Evolutionary conservation across 208 protist species (phyloP), one percentile per base, ranked within the genome.

Genomic region (Novymonas esmeraldas): DNA sequence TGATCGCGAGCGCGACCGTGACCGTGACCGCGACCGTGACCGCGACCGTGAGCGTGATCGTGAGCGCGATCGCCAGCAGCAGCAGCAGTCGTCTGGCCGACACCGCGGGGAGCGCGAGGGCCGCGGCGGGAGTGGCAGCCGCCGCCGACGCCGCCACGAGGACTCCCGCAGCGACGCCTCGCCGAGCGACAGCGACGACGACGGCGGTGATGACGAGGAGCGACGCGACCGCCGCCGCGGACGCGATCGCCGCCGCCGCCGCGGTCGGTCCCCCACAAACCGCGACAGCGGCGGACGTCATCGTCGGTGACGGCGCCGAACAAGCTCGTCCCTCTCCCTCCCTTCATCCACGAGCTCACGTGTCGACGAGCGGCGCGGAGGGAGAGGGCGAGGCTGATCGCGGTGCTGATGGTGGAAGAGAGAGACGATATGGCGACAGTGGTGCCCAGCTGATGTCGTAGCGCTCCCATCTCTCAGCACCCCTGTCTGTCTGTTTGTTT

Each of bases 1-100:
- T n/a, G n/a, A n/a, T n/a, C 64, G 71, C 34, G 69, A 79, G 26
- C 61, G 52, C 3, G 42, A 62, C n/a, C 9, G 22, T 6, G 33
- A 10, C 14, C 9, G 50, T n/a, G 14, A 46, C 13, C 22, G 20
- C 14, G 42, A 9, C n/a, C n/a, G n/a, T n/a, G n/a, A n/a, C n/a
- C 33, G 44, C 31, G 14, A 6, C 54, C 39, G 54, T 41, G n/a
- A 16, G n/a, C 13, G 34, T 18, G 31, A 14, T n/a, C 54, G 22
- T 13, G 31, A 70, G 33, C 29, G 39, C 20, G 50, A 55, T 10
- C 39, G 64, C 39, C 56, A 61, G 45, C 14, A 60, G 42, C 54
- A 51, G 50, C n/a, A 22, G 34, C 13, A 26, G 34, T 36, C 36
- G 44, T 54, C 59, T 36, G 42, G 20, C 11, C 24, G 42, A 26